Base-by-base conservation (phyloP, 129 eudicot species). In the Escallonia rubra region DNA sequence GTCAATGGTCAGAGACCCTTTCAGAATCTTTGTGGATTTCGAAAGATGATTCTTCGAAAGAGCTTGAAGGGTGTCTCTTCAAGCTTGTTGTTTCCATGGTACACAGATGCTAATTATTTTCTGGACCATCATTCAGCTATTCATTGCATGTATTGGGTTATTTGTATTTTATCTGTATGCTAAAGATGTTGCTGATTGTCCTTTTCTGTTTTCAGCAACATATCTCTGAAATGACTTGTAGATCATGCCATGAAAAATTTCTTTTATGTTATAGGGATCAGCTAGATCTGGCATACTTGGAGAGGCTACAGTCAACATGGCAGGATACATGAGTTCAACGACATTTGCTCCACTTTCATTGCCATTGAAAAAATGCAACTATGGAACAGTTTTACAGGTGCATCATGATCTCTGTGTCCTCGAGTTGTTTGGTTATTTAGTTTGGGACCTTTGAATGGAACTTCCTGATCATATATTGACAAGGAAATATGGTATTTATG, bases 241-340 rank as follows among this genome's bases (percentile, higher is more conserved):
- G 12, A 59, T 10, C 8, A 10, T 15, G 39, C 54, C 4, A 41
- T 41, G 10, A 61, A 42, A 12, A 11, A 16, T 66, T 16, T 10
- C 63, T n/a, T 14, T 41, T 67, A 61, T 60, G 41, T 61, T 67
- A 5, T n/a, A 89, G 99, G 99, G 99, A 38, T 89, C 96, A 69
- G 79, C 99, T 65, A 83, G 96, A 76, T 82, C 99, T 72, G 90
- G 89, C 65, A 82, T 81, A 64, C 95, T 93, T 68, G 99, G 99
- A 45, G 99, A 93, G 78, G 89, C 79, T 59, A 84, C 79, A 38
- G 66, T 93, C 34, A 84, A 93, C 66, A 71, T 93, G 81, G 80
- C 82, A 71, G 69, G 69, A 38, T 85, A 86, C 77, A 73, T 81
- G 44, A 76, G 82, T 76, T 83, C 96, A 65, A 89, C 74, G 57